These are phyloP conservation scores for Leptomonas seymouri DNA, from an alignment of 208 protist species.

Conservation along the genomic window DNA sequence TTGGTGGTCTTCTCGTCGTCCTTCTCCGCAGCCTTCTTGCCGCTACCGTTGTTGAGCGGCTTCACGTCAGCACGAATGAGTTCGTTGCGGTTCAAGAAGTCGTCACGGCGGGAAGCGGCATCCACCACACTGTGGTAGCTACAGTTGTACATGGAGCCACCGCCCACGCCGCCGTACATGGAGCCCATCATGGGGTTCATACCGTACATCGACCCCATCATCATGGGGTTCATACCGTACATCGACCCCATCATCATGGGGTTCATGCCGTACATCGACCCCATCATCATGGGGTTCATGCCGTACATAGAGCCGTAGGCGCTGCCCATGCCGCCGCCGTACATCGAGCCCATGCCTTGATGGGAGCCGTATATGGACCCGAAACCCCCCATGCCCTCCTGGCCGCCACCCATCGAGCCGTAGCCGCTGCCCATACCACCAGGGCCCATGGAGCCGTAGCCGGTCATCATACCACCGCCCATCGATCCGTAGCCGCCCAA, in stretches of 20 bases:
- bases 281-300: slow-evolving; percentile 28
- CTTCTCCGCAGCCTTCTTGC: slow-evolving; percentile 17
- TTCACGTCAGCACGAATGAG: slow-evolving; percentile 65
- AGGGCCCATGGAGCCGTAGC: slow-evolving; percentile 32
- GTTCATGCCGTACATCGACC: slow-evolving; percentile 37
- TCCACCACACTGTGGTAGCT: slow-evolving; percentile 67
- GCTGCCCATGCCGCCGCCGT: slow-evolving; percentile 19
- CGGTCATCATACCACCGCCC: slow-evolving; percentile 15
- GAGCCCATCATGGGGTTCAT: slow-evolving; percentile 52
- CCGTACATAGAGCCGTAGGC: slow-evolving; percentile 32
- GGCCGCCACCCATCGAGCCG: slow-evolving; percentile 14
- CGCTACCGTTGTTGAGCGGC: slow-evolving; percentile 26
- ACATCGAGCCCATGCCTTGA: slow-evolving; percentile 1
- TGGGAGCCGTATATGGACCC: slow-evolving; percentile 6
- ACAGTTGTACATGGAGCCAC: slow-evolving; percentile 25
- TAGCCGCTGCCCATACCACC: background rate
- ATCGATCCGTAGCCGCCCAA: slow-evolving; percentile 18
- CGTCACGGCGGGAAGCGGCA: slow-evolving; percentile 56
- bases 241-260: slow-evolving; percentile 29
- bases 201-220: slow-evolving; percentile 42
- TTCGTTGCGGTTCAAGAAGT: slow-evolving; percentile 67
- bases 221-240: slow-evolving; percentile 35
- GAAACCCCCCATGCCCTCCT: slow-evolving; percentile 11
- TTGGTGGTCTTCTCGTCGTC: slow-evolving; percentile 14
- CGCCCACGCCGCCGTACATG: slow-evolving; percentile 53